Conservation (phyloP, 192 early-diverging fungal genomes). For the Thamnidium elegans region DNA sequence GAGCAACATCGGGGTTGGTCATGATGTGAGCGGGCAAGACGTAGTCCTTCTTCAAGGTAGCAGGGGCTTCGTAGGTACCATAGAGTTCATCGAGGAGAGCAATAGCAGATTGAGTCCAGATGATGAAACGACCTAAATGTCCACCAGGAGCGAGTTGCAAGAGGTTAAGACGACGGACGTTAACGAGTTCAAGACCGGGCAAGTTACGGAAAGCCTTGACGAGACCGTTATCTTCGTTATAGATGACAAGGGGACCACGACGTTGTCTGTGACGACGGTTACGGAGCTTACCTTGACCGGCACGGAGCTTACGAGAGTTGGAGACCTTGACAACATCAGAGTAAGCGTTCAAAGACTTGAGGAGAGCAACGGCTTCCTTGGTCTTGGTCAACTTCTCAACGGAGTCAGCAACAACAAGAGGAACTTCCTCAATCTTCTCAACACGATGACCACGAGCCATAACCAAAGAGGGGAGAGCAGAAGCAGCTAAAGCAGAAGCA, state of each 20-base stretch:
- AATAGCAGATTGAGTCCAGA: slow-evolving; percentile 97
- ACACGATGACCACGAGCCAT: slow-evolving; percentile 98
- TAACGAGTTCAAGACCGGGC: slow-evolving; percentile 94
- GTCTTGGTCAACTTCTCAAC: slow-evolving; percentile 88
- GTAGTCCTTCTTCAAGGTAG: slow-evolving; percentile 87
- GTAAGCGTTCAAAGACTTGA: slow-evolving; percentile 93
- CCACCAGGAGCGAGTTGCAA: slow-evolving; percentile 98
- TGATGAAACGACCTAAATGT: slow-evolving; percentile 98
- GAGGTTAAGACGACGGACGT: slow-evolving; percentile 91
- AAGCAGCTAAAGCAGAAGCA: slow-evolving; percentile 95
- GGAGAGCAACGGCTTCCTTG: slow-evolving; percentile 88
- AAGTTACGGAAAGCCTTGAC: slow-evolving; percentile 98
- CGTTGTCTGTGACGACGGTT: slow-evolving; percentile 98
- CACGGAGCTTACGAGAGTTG: slow-evolving; percentile 95
- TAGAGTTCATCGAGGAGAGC: slow-evolving; percentile 90
- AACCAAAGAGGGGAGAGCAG: slow-evolving; percentile 88
- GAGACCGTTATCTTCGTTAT: slow-evolving; percentile 94
- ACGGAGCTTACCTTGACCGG: slow-evolving; percentile 95
- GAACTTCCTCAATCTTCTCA: slow-evolving; percentile 90
- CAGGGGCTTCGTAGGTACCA: slow-evolving; percentile 78
- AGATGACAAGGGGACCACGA: slow-evolving; percentile 97
- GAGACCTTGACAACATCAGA: slow-evolving; percentile 93
- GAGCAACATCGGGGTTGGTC: slow-evolving; percentile 90
- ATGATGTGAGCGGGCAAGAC: slow-evolving; percentile 84
- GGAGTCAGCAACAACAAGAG: slow-evolving; percentile 81